Evolutionary conservation across 1,284 basidiomycete species (phyloP), one percentile per base, ranked within the genome.

Genomic region (Pholiota adiposa): DNA sequence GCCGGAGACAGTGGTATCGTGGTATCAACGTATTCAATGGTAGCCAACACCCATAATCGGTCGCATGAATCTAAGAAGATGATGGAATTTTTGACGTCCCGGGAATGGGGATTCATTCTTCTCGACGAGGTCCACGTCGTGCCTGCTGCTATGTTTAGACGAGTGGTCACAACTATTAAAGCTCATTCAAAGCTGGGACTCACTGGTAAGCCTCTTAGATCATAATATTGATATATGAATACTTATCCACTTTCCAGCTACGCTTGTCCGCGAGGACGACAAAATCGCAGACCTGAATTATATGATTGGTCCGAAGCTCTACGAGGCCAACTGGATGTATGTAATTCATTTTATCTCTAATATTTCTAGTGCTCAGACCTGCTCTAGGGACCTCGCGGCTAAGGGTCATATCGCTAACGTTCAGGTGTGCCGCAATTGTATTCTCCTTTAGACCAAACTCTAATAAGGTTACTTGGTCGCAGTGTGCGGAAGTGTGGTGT

Each of bases 401-500:
- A 98, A 99, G 75, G 97, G 97, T 0, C 97, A 99, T 75, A 99
- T 99, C 71, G 97, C 97, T 4, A 99, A 97, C 67, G 97, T 99
- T 19, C 97, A 98, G 85, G 93, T 93, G 73, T 64, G 83, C 51
- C 33, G 49, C 34, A 38, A 40, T 49, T 23, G 14, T 31, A 21
- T 40, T 54, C 25, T 16, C 19, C 51, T 40, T 40, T 4, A 38
- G 6, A 4, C 27, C 46, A 46, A 9, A 50, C 52, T 34, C 31
- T 58, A 21, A 49, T 41, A 49, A 49, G n/a, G n/a, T 58, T 63
- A 31, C 33, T 57, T 46, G 46, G 21, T 25, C 33, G 29, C 57
- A 96, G 92, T 98, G 96, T 74, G 97, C 97, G 14, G 97, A 99
- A 77, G 97, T 99, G 5, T 99, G 97, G 97, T 99, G 97, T 72